Evolutionary conservation across 2,329 filamentous ascomycete genomes (phyloP), one percentile per base, ranked within the genome.

Genomic region (Exophiala phaeomuriformis): DNA sequence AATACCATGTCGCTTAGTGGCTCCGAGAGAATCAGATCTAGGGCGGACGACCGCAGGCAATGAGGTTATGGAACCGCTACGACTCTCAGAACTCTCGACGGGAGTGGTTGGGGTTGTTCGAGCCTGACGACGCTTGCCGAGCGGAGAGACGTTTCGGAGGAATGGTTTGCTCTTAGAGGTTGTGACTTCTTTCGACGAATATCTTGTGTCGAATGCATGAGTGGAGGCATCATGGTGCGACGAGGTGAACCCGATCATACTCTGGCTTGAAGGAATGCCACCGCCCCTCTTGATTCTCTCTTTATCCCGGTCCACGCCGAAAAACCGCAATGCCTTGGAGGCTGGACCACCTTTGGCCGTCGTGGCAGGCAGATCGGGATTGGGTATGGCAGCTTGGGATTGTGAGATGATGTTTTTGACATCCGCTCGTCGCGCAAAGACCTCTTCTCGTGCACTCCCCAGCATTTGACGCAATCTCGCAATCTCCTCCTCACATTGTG

Each of bases 401-500:
- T 56, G 57, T 35, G 51, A 48, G 27, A 56, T 37, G 49, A 55
- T 51, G 35, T 59, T 59, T 37, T 55, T 59, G 28, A 57, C 51
- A 37, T 59, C 57, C n/a, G 47, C 53, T 12, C 57, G 54, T 41
- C 53, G 47, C 5, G 53, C 53, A 51, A 56, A 49, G 29, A 56
- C 53, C 47, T 59, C 57, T 49, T 59, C 57, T 35, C 53, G 57
- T 27, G 57, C 53, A 49, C 53, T 59, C 9, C 57, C 53, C 36
- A 59, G 43, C 37, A 57, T 59, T 39, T 57, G 54, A n/a, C 51
- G 53, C 19, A 59, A 52, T 9, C 49, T 50, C 12, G 49, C 41
- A 32, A 55, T 57, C 35, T 59, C 53, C n/a, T 46, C 49, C 28
- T 59, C 57, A 29, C 52, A 49, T 45, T 57, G 54, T 10, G 52